Evolutionary conservation across 2,329 filamentous ascomycete species (phyloP), one percentile per base, ranked within the genome.

Genomic region (Colletotrichum horii): DNA sequence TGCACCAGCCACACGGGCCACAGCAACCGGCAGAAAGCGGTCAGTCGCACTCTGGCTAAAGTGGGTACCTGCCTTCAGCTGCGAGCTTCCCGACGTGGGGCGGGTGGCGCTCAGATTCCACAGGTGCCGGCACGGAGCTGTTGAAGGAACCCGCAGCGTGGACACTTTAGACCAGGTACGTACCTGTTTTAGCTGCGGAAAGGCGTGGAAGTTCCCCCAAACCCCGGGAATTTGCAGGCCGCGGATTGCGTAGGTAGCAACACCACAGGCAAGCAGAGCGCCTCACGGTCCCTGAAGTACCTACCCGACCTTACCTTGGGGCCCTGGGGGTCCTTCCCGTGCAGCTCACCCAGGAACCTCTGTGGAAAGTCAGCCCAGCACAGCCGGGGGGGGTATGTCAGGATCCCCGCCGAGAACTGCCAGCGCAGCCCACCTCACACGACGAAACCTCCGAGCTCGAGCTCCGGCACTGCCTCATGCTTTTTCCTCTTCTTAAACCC

Each of bases 11-110:
- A 73, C 73, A 75, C 24, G 64, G 64, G 22, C 64, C 73, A 64
- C 62, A 69, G 73, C 73, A 75, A 75, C 73, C 70, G 43, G 73
- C 70, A 73, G 73, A 66, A 61, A 75, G 70, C 69, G 69, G 73
- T 75, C 73, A 72, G 61, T 30, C 34, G 30, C 30, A n/a, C 28
- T 30, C 28, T 32, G 38, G 14, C 28, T 62, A 22, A 52, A 52
- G 68, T 71, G 72, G 72, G 16, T 43, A 71, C 61, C 52, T 66
- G 56, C 36, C 19, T 30, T 58, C 48, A 43, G 58, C 66, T 32
- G 66, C 28, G 32, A 65, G 32, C 61, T 30, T 61, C 30, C 55
- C 19, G 22, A 22, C 14, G 65, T 67, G 65, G 65, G 65, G 48
- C 65, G 30, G 38, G 73, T 75, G 70, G 73, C 73, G 71, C 66